phyloP scores from a whole-genome alignment of 176 grass and related monocot genomes.

The Chloris gayana region DNA sequence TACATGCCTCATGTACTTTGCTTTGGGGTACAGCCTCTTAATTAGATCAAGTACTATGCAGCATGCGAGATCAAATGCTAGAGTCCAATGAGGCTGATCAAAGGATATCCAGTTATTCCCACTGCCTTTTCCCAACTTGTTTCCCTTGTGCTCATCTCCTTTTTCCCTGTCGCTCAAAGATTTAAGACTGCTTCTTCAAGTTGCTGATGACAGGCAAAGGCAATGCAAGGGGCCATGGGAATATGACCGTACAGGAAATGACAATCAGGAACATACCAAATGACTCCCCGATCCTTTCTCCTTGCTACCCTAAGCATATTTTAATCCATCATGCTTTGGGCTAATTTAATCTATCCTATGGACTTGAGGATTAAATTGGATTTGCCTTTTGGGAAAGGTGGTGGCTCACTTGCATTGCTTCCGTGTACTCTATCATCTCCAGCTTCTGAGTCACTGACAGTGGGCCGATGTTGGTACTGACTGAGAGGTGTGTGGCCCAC shows the following conservation, averaged over 20 bases:
- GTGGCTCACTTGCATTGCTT: constrained; percentile 30
- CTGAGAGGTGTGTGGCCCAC: neutral
- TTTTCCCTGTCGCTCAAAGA: constrained; percentile 47
- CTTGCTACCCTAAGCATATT: constrained; percentile 63
- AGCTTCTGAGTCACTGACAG: neutral
- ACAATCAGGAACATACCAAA: constrained; percentile 64
- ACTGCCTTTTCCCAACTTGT: constrained; percentile 56
- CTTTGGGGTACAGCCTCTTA: constrained; percentile 48
- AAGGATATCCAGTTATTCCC: constrained; percentile 69
- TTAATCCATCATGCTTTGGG: constrained; percentile 65
- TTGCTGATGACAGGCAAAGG: constrained; percentile 50
- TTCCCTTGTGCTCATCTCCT: constrained; percentile 59
- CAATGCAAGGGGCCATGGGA: constrained; percentile 39
- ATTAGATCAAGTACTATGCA: constrained; percentile 53
- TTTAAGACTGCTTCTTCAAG: constrained; percentile 45
- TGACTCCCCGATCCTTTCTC: constrained; percentile 45
- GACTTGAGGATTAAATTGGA: constrained; percentile 51
- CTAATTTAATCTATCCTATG: constrained; percentile 66
- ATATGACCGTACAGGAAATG: constrained; percentile 48
- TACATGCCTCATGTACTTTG: constrained; percentile 42
- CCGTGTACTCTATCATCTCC: neutral
- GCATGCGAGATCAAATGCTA: constrained; percentile 76
- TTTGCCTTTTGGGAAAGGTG: constrained; percentile 54
- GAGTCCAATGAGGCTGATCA: constrained; percentile 58
- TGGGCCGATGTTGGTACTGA: neutral